Base-by-base conservation (phyloP, 140 eudicot species). In the Bidens hawaiensis region DNA sequence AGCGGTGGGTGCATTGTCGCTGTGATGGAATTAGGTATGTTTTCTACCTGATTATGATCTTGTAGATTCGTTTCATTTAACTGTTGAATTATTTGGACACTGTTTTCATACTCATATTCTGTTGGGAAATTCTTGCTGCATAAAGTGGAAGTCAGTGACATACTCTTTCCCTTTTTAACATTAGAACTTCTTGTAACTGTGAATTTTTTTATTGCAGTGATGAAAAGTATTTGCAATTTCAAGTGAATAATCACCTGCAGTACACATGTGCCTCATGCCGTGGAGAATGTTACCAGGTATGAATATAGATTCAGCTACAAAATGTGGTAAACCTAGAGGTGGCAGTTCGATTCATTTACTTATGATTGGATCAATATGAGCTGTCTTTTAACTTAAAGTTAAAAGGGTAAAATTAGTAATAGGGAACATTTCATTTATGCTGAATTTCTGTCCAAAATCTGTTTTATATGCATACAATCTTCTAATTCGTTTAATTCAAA, bases 1-100 rank as follows among this genome's bases (percentile, higher is more conserved):
- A 88, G 82, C 86, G 85, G 30, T 93, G 99, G 99, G 99, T 93
- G 81, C 99, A 93, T 68, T 88, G 95, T 69, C 87, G 84, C 15
- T 93, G 99, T 67, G 99, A 93, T 75, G 90, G 86, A 64, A 93
- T 93, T 75, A 88, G 99, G 99, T 87, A 57, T 56, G n/a, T 55
- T 68, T 62, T 45, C 28, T 24, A 27, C 40, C 68, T 67, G 73
- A 41, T 33, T 74, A 43, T 53, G 49, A 54, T 62, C 36, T 38
- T 62, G 1, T 26, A 18, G 28, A 33, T 61, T 60, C 58, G 12
- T 42, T 57, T 58, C 51, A 31, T 59, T 30, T 67, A 15, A 28
- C 33, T 28, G 24, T 42, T 55, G 24, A 15, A 8, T 55, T 26
- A 27, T 55, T 16, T 28, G 24, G 24, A 15, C 33, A 8, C 42